Conservation (phyloP, 257 asterid genomes). For the Ilex asprella region DNA sequence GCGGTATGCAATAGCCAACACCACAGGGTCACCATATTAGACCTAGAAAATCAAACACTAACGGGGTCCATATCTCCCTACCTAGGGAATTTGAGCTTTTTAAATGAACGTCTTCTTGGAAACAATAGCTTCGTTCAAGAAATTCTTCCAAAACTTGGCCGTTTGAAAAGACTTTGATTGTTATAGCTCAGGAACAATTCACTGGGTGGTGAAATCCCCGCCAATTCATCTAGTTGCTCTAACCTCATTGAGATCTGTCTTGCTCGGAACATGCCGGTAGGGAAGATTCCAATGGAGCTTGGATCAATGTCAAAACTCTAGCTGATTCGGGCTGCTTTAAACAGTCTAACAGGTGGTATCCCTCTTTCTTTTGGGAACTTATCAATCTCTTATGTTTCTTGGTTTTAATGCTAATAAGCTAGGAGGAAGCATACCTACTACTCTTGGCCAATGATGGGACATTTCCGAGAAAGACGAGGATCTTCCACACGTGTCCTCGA, state of each 20-base stretch:
- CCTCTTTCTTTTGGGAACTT: constrained; percentile 13
- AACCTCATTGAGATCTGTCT: constrained; percentile 15
- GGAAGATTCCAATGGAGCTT: constrained; percentile 12
- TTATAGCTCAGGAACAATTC: constrained; percentile 18
- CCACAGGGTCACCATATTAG: constrained; percentile 6
- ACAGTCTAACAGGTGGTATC: constrained; percentile 11
- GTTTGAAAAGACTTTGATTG: constrained; percentile 8
- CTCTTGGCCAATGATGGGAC: no score
- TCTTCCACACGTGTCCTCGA: no score
- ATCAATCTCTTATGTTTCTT: constrained; percentile 12
- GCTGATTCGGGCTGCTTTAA: constrained; percentile 9
- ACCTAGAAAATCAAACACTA: constrained; percentile 6
- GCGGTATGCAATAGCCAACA: constrained; percentile 9
- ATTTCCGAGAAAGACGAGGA: no score
- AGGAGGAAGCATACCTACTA: constrained; percentile 11
- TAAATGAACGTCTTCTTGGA: constrained; percentile 11
- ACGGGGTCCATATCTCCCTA: constrained; percentile 11
- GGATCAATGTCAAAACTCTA: constrained; percentile 15
- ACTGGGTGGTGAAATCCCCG: constrained; percentile 14
- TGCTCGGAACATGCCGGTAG: constrained; percentile 17
- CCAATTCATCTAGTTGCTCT: constrained; percentile 12
- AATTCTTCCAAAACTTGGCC: constrained; percentile 15
- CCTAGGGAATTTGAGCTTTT: constrained; percentile 18
- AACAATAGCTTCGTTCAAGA: constrained; percentile 9
- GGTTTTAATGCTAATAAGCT: constrained; percentile 11